These are phyloP conservation scores for Jamesozyma jinghongensis DNA, from an alignment of 805 yeast genomes.

Conservation along the genomic window DNA sequence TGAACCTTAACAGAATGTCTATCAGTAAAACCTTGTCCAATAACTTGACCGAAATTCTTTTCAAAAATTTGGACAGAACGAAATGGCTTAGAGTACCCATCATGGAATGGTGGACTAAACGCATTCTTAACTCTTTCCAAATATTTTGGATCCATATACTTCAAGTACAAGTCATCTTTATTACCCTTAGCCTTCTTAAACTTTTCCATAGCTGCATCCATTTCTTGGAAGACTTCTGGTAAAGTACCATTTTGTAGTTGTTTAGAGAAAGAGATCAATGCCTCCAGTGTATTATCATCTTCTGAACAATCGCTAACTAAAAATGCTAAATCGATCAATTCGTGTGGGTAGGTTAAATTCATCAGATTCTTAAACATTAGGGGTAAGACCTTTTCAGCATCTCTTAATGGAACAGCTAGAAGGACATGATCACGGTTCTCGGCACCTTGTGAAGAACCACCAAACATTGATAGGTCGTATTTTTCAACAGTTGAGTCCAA, in stretches of 20 bases:
- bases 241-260: slow-evolving; percentile 66
- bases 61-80: slow-evolving; percentile 71
- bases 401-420: slow-evolving; percentile 65
- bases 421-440: slow-evolving; percentile 53
- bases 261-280: slow-evolving; percentile 53
- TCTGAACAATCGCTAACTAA: slow-evolving; percentile 71
- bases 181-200: slow-evolving; percentile 45
- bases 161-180: slow-evolving; percentile 52
- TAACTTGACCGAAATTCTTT: slow-evolving; percentile 74
- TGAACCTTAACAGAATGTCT: slow-evolving; percentile 80
- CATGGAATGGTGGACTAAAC: slow-evolving; percentile 58
- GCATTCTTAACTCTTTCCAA: slow-evolving; percentile 48
- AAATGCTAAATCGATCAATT: slow-evolving; percentile 69
- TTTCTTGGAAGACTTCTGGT: slow-evolving; percentile 31
- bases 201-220: slow-evolving; percentile 32
- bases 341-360: slow-evolving; percentile 80
- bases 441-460: slow-evolving; percentile 44
- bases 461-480: slow-evolving; percentile 52
- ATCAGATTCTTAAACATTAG: slow-evolving; percentile 76
- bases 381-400: slow-evolving; percentile 69
- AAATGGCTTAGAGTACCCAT: slow-evolving; percentile 57
- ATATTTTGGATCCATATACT: slow-evolving; percentile 62
- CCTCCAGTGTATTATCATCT: slow-evolving; percentile 55
- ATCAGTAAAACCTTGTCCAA: slow-evolving; percentile 79
- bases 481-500: slow-evolving; percentile 43